Conservation (phyloP, 192 early-diverging fungal genomes). For the Entomortierella lignicola region DNA sequence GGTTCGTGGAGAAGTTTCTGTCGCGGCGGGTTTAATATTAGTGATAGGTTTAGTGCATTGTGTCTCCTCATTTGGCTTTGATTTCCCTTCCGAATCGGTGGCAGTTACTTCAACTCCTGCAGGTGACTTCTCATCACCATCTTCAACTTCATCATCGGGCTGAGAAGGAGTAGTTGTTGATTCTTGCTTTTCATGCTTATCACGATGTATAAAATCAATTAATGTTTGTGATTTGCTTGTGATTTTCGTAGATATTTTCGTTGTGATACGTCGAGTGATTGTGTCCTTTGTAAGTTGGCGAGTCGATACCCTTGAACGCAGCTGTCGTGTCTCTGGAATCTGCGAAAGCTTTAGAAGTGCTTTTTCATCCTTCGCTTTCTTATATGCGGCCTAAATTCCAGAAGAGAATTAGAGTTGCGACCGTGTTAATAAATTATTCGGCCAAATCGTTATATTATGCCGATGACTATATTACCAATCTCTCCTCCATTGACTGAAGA, state of each 20-base stretch:
- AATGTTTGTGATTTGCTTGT: neutral
- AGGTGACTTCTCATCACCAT: no score
- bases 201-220: neutral
- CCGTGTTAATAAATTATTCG: neutral
- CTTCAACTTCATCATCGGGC: no score
- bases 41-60: no score
- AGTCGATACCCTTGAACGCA: neutral
- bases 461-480: slow-evolving; percentile 14
- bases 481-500: slow-evolving; percentile 32
- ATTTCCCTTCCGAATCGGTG: no score
- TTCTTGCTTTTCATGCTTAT: no score
- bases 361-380: slow-evolving; percentile 21
- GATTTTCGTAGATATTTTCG: neutral
- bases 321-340: neutral
- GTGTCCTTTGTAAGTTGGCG: neutral
- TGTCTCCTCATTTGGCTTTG: no score
- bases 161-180: no score
- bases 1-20: neutral
- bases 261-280: neutral
- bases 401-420: neutral
- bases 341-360: neutral
- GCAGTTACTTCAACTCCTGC: no score
- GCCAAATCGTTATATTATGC: neutral
- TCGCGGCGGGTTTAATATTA: neutral
- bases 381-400: slow-evolving; percentile 14